These are phyloP conservation scores for Geotrichum cucujoidarum DNA, from an alignment of 1,139 yeast genomes.

Conservation along the genomic window DNA sequence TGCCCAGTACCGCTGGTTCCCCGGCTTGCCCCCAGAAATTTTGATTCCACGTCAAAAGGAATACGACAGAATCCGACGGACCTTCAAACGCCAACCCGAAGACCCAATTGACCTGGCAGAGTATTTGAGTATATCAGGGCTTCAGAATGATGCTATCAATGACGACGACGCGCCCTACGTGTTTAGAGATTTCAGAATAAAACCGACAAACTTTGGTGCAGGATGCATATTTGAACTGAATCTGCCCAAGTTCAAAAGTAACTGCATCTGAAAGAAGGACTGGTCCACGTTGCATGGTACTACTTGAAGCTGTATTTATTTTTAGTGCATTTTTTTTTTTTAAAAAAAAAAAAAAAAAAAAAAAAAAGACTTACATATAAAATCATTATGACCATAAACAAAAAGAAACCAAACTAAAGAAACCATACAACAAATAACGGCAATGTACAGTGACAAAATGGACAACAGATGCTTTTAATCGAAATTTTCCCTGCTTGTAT, in stretches of 20 bases:
- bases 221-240: slow-evolving; percentile 5
- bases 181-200: slow-evolving; percentile 4
- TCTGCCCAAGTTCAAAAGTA: neutral
- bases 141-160: neutral
- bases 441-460: no score
- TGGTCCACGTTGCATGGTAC: no score
- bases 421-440: neutral
- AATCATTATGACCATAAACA: neutral
- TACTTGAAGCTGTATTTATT: no score
- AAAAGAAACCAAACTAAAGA: neutral
- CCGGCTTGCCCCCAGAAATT: neutral
- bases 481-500: no score
- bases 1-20: slow-evolving; percentile 1
- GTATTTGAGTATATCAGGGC: neutral
- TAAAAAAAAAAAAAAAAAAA: neutral
- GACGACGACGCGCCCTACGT: neutral
- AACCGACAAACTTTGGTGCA: slow-evolving; percentile 6
- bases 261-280: no score
- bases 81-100: neutral
- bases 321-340: no score
- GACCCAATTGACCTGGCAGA: neutral
- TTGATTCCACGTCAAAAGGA: neutral
- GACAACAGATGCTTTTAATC: no score
- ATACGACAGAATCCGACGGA: neutral
- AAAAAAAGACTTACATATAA: neutral